These are phyloP conservation scores for Coemansia sp. DNA, from an alignment of 192 early-diverging fungal species.

Conservation along the genomic window DNA sequence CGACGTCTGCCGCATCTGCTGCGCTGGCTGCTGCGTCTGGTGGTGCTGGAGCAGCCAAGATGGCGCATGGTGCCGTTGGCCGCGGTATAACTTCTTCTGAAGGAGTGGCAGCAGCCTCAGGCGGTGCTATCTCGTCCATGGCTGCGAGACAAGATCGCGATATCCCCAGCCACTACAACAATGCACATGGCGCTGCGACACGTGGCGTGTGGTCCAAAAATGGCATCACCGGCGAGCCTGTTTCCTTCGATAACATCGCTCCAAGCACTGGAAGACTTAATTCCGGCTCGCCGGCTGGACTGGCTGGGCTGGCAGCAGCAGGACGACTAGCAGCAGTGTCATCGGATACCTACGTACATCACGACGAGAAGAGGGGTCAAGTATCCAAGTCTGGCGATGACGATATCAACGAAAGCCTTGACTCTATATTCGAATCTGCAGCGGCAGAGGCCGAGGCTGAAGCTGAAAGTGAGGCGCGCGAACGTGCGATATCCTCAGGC, in stretches of 20 bases:
- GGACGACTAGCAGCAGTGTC: conserved; percentile 46
- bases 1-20: conserved; percentile 52
- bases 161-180: conserved; percentile 10
- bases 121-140: conserved; percentile 19
- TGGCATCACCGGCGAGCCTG: conserved; percentile 41
- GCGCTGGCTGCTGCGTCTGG: conserved; percentile 42
- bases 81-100: neutral
- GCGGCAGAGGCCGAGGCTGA: conserved; percentile 50
- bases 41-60: conserved; percentile 34
- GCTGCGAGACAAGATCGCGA: conserved; percentile 16
- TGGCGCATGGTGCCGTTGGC: conserved; percentile 7
- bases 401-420: conserved; percentile 46
- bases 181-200: conserved; percentile 3
- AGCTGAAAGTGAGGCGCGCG: conserved; percentile 41
- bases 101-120: conserved; percentile 10
- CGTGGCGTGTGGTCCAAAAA: conserved; percentile 38
- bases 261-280: conserved; percentile 42
- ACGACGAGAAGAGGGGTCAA: conserved; percentile 22
- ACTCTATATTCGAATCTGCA: conserved; percentile 52
- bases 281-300: conserved; percentile 28
- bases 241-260: conserved; percentile 47
- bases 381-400: conserved; percentile 13
- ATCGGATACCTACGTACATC: conserved; percentile 49
- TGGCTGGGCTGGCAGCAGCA: conserved; percentile 41
- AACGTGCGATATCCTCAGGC: conserved; percentile 33